These are phyloP conservation scores for Citrus sinensis DNA, from an alignment of 345 rosid species.

Conservation along the genomic window DVS_A1.0 CM039162.1:13114501-13115000, in stretches of 20 bases:
- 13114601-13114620: not conserved
- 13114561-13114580: constrained; percentile 15
- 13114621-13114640: not conserved
- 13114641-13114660: constrained; percentile 22
- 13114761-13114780: constrained; percentile 33
- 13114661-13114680: constrained; percentile 21
- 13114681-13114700: constrained; percentile 25
- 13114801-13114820: not conserved
- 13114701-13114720: constrained; percentile 37
- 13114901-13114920: not conserved
- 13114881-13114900: not conserved
- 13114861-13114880: not conserved
- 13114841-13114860: not conserved
- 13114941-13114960: no score
- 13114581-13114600: constrained; percentile 6
- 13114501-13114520: constrained; percentile 35
- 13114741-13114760: constrained; percentile 34
- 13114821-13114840: not conserved
- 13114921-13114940: no score
- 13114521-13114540: constrained; percentile 48
- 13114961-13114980: no score
- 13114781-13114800: constrained; percentile 16
- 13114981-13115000: no score
- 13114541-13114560: constrained; percentile 29
- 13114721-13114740: constrained; percentile 24